phyloP scores from a whole-genome alignment of 768 basidiomycete genomes.

The Kwoniella bestiolae region DNA sequence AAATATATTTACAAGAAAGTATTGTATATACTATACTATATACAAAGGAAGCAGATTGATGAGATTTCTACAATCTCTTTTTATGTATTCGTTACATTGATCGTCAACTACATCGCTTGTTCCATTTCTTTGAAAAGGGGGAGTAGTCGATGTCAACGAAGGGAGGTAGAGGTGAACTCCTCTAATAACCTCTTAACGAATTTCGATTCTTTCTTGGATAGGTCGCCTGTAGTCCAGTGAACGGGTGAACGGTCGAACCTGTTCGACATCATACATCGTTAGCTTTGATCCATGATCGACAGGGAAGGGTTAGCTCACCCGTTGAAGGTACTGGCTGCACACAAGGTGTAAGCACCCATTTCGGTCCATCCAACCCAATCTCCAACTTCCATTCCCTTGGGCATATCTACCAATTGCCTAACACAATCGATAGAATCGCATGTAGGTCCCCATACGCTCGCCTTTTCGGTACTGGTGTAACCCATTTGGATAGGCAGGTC shows the following conservation, averaged over 20 bases:
- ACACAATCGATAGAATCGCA: constrained; percentile 98
- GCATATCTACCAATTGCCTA: constrained; percentile 64
- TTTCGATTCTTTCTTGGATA: constrained; percentile 29
- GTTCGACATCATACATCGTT: neutral
- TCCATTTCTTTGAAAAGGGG: constrained; percentile 18
- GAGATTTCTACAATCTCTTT: neutral
- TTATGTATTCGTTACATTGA: constrained; percentile 4
- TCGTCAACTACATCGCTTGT: constrained; percentile 2
- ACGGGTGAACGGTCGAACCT: constrained; percentile 48
- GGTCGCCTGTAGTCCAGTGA: constrained; percentile 54
- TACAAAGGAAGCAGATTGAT: too few species aligned
- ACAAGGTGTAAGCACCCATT: constrained; percentile 99
- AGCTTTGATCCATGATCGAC: neutral
- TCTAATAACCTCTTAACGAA: constrained; percentile 51
- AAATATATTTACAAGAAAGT: constrained; percentile 6
- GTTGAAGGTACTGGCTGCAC: constrained; percentile 95
- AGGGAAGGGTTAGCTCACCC: constrained; percentile 58
- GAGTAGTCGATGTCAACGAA: constrained; percentile 55
- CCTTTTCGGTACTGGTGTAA: constrained; percentile 52
- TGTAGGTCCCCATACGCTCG: constrained; percentile 95
- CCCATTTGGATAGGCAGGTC: constrained; percentile 57
- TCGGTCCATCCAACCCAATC: constrained; percentile 98
- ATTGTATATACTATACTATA: too few species aligned
- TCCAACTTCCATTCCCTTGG: constrained; percentile 75
- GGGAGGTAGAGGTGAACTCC: constrained; percentile 37